Percentiles rank a stretch among this genome's conserved stretches.
Evolutionary conservation across 805 yeast genomes (phyloP).

Genomic region (Saccharomyces jurei): DNA sequence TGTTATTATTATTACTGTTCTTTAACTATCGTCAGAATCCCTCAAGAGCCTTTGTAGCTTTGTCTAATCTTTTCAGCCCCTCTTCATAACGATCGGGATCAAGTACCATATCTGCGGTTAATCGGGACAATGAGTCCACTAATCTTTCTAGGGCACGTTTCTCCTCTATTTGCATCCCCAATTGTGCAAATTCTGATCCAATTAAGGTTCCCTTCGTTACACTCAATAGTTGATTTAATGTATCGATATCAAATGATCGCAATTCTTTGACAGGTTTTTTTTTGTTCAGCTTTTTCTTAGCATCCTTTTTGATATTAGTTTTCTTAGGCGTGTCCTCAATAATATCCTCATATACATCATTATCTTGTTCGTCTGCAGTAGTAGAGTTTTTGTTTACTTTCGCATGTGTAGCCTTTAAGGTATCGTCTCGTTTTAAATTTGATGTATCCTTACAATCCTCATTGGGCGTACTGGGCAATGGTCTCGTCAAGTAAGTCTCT

Average conservation of each 20-base stretch:
- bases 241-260: slow-evolving; percentile 26
- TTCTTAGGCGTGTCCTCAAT: neutral
- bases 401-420: neutral
- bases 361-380: neutral
- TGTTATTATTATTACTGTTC: neutral
- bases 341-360: neutral
- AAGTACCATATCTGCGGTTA: slow-evolving; percentile 84
- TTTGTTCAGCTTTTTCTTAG: slow-evolving; percentile 1
- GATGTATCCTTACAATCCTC: neutral
- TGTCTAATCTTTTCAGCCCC: slow-evolving; percentile 70
- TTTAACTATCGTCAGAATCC: slow-evolving; percentile 44
- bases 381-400: neutral
- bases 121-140: slow-evolving; percentile 73
- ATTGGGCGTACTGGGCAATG: slow-evolving; percentile 15
- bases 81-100: slow-evolving; percentile 76
- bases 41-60: slow-evolving; percentile 78
- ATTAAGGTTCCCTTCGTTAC: slow-evolving; percentile 37
- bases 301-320: neutral
- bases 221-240: slow-evolving; percentile 31
- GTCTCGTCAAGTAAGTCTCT: slow-evolving; percentile 15
- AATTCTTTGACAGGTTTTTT: slow-evolving; percentile 5
- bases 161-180: slow-evolving; percentile 69
- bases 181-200: slow-evolving; percentile 57
- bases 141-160: slow-evolving; percentile 75
- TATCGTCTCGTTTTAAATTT: neutral